Evolutionary conservation across 257 asterid species (phyloP).

Genomic region (Solanum commersonii): DNA sequence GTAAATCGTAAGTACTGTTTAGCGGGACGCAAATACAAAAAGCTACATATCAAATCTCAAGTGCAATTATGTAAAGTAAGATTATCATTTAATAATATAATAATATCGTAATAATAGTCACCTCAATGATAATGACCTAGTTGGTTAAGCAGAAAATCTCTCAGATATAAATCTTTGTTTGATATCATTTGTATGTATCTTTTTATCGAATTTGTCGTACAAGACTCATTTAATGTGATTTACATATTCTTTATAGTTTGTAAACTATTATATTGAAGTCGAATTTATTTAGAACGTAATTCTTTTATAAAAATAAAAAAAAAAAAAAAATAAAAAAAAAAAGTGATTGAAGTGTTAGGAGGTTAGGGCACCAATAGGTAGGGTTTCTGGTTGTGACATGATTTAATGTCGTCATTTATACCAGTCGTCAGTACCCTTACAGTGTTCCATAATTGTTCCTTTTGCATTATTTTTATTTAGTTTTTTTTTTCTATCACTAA

Average conservation of each 20-base stretch:
- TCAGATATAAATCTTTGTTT: neutral
- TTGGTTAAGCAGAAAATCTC: neutral
- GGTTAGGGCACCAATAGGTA: slow-evolving; percentile 15
- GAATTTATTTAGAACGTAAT: neutral
- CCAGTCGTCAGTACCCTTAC: slow-evolving; percentile 3
- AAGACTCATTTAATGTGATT: no score
- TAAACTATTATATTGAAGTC: neutral
- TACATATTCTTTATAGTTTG: no score
- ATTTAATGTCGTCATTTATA: slow-evolving; percentile 2
- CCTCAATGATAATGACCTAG: neutral
- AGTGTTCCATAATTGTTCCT: slow-evolving; percentile 1
- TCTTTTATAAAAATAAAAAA: neutral
- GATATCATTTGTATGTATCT: rapidly evolving
- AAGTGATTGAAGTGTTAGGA: slow-evolving; percentile 9
- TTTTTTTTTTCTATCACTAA: neutral
- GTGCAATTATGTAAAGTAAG: neutral
- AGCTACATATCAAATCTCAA: neutral
- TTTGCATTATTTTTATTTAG: slow-evolving; percentile 3
- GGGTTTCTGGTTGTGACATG: slow-evolving; percentile 13
- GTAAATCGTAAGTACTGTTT: neutral
- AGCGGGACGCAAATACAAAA: neutral
- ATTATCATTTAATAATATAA: neutral
- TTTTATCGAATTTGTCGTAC: neutral
- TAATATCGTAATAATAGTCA: no score
- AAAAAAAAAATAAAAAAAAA: no score